Base-by-base conservation (phyloP, 805 yeast species). In the Cyberlindnera meyerae region DNA sequence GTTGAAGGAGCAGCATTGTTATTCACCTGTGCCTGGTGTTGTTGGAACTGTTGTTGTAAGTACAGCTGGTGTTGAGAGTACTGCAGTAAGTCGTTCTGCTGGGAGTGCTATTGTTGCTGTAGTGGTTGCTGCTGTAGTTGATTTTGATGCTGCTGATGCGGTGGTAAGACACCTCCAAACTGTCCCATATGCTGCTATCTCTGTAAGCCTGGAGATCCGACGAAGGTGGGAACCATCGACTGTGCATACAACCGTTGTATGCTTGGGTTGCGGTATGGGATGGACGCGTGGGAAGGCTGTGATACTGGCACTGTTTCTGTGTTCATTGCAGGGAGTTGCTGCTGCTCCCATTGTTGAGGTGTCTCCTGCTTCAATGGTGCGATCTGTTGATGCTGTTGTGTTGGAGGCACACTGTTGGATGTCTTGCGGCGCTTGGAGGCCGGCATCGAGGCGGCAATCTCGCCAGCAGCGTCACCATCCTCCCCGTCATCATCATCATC, bases 401-500 rank as follows among this genome's bases (percentile, higher is more conserved):
- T n/a, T n/a, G n/a, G n/a, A n/a, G n/a, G n/a, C n/a, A n/a, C n/a
- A n/a, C 16, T 27, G 14, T 24, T 24, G 25, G 14, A 33, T 17
- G 27, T 39, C 15, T 37, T 43, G 4, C 40, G 27, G 25, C 38
- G 35, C 26, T 41, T 41, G 20, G 39, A 28, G 4, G 36, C 27
- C n/a, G 35, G 43, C 11, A 16, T 33, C 5, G 11, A 4, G 8
- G 22, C 16, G 14, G 14, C n/a, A n/a, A n/a, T n/a, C n/a, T n/a
- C n/a, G n/a, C n/a, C n/a, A n/a, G n/a, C n/a, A n/a, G n/a, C 8
- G 15, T 37, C 39, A 22, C 35, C 37, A 28, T 36, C 49, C 1
- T 47, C 43, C 5, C 44, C 52, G 1, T 44, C 50, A 6, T 37
- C 39, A 7, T 40, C 45, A 9, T 40, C 47, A 14, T 43, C 42